These are phyloP conservation scores for Xylaria telfairii DNA, from an alignment of 495 filamentous ascomycete genomes.

Conservation along the genomic window DNA sequence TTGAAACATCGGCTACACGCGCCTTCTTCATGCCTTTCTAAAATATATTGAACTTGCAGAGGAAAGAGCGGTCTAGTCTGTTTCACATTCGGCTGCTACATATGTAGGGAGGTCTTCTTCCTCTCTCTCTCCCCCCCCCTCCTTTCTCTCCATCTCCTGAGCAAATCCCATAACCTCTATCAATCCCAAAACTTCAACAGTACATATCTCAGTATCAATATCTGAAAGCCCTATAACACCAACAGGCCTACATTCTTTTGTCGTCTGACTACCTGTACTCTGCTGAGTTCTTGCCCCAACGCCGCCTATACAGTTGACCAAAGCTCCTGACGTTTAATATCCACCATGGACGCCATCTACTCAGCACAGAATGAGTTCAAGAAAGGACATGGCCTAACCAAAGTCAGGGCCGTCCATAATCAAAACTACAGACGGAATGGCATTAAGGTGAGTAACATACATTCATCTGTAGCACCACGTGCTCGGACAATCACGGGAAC, in stretches of 20 bases:
- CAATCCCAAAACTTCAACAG: background rate
- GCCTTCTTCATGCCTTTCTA: background rate
- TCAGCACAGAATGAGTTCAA: slow-evolving; percentile 42
- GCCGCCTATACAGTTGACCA: background rate
- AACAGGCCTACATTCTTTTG: slow-evolving; percentile 3
- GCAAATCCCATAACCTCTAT: background rate
- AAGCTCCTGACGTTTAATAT: background rate
- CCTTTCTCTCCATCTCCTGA: background rate
- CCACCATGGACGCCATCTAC: slow-evolving; percentile 43
- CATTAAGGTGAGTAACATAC: slow-evolving; percentile 50
- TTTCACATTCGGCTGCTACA: background rate
- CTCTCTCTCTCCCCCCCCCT: background rate
- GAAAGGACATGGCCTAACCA: slow-evolving; percentile 46
- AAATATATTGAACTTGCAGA: background rate
- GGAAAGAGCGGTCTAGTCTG: background rate
- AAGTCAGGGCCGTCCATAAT: slow-evolving; percentile 61
- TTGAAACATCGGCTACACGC: background rate
- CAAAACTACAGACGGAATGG: slow-evolving; percentile 68
- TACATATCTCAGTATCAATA: background rate
- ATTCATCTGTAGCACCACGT: background rate
- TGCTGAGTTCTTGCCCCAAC: background rate
- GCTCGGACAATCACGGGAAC: background rate
- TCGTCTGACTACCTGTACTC: background rate
- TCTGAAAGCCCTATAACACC: background rate
- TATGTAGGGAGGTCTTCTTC: background rate